phyloP scores from a whole-genome alignment of 257 asterid species.

The Ligustrum vulgare region DNA sequence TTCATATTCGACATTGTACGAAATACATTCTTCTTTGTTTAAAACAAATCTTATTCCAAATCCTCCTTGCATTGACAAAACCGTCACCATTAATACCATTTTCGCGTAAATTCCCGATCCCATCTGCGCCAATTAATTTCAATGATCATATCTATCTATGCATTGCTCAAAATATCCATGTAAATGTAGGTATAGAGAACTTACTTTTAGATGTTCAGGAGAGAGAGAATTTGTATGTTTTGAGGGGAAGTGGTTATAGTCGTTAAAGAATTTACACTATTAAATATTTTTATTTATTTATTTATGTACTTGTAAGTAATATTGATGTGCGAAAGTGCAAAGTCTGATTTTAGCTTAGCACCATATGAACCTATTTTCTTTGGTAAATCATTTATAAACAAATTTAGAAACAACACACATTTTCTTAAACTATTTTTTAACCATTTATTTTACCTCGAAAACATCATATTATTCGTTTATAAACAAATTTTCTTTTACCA shows the following conservation, averaged over 20 bases:
- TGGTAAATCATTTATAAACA: too few species aligned
- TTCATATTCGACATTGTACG: constrained; percentile 59
- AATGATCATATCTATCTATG: not conserved
- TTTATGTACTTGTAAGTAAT: not conserved
- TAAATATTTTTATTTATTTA: not conserved
- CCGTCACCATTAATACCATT: not conserved
- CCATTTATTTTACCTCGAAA: too few species aligned
- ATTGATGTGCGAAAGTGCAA: not conserved
- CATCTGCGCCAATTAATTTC: constrained; percentile 24
- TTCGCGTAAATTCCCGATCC: not conserved
- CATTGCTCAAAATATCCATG: not conserved
- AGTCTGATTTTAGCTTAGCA: not conserved
- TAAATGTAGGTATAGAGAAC: not conserved
- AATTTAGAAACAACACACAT: too few species aligned
- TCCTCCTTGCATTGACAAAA: constrained; percentile 26
- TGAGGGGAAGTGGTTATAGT: not conserved
- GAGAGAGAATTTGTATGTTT: not conserved
- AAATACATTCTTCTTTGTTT: constrained; percentile 72
- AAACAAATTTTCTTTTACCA: too few species aligned
- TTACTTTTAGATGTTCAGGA: not conserved
- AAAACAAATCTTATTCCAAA: constrained; percentile 74
- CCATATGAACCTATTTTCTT: not conserved
- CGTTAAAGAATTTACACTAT: not conserved
- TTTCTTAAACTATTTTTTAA: too few species aligned
- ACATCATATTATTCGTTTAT: too few species aligned